Evolutionary conservation across 805 yeast species (phyloP), one percentile per base, ranked within the genome.

Genomic region (Ogataea glucozyma): DNA sequence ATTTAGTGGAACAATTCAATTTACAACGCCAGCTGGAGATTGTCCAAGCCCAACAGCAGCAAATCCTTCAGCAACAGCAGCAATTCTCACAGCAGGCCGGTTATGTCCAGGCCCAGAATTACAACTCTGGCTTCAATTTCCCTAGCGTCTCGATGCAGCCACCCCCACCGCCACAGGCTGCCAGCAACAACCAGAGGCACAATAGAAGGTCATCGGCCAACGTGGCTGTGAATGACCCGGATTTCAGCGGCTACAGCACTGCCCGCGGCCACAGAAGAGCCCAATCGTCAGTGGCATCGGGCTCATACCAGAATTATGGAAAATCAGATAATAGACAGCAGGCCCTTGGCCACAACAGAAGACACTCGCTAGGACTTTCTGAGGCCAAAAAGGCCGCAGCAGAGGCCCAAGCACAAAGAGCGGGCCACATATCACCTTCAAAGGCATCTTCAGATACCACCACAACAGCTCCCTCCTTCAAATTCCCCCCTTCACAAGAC

Each of bases 351-450:
- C 99, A 91, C 61, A 70, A 74, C 31, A 81, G 99, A 69, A 80
- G 99, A 62, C 98, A 91, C 62, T 89, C 97, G 0, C 70, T 91
- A 46, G 97, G 95, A 2, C 72, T 91, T 44, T 82, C 82, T 40
- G 99, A 91, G 66, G 98, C 98, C 10, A 89, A 87, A 56, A 83
- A 83, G 53, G 97, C 97, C 6, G 99, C 99, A n/a, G 97, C 97
- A 4, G 83, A 82, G 52, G 90, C 82, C 27, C 88, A 83, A 59
- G 83, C 85, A 2, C 93, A 88, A 61, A 76, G 89, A 62, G 50
- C 61, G 8, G 52, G 56, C 11, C 53, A 54, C 24, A n/a, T n/a
- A n/a, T 65, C 71, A 9, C 70, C 70, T 21, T 57, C 67, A 8
- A 61, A 60, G 35, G 46, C 60, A 2, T 26, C 51, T 2, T 43